phyloP scores from a whole-genome alignment of 345 rosid genomes.

The Eucalyptus victrix region DNA sequence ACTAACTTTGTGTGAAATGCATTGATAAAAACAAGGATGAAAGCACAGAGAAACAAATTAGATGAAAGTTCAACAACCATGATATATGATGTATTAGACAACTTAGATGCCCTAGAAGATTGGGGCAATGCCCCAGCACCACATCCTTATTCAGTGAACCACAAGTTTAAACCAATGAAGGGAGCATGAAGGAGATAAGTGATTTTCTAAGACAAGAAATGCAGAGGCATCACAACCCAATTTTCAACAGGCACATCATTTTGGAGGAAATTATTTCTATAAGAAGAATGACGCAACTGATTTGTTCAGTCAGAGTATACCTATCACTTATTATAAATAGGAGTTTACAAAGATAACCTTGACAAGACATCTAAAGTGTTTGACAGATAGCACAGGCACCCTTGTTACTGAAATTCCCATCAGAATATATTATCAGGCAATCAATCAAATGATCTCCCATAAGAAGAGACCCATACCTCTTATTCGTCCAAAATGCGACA shows the following conservation, averaged over 20 bases:
- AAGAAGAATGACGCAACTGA: fast-evolving
- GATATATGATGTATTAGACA: not conserved
- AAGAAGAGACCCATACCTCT: slow-evolving; percentile 35
- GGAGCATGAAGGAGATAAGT: not conserved
- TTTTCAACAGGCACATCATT: not conserved
- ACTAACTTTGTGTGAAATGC: slow-evolving; percentile 42
- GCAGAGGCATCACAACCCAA: not conserved
- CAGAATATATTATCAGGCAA: not conserved
- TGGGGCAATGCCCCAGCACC: not conserved
- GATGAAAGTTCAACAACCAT: not conserved
- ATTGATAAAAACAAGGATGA: not conserved
- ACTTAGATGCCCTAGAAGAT: not conserved
- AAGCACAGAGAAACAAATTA: not conserved
- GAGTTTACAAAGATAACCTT: not conserved
- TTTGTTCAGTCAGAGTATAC: not conserved
- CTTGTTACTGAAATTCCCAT: not conserved
- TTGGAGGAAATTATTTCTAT: not conserved
- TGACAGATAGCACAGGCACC: not conserved
- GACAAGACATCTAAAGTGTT: not conserved
- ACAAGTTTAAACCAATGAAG: not conserved
- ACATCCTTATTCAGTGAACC: not conserved
- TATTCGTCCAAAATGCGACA: slow-evolving; percentile 83
- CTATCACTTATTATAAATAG: not conserved
- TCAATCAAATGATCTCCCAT: not conserved
- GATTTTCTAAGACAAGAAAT: not conserved